These are phyloP conservation scores for Oryza rufipogon DNA, from an alignment of 176 grass and related monocot species.

Conservation along the genomic window DNA sequence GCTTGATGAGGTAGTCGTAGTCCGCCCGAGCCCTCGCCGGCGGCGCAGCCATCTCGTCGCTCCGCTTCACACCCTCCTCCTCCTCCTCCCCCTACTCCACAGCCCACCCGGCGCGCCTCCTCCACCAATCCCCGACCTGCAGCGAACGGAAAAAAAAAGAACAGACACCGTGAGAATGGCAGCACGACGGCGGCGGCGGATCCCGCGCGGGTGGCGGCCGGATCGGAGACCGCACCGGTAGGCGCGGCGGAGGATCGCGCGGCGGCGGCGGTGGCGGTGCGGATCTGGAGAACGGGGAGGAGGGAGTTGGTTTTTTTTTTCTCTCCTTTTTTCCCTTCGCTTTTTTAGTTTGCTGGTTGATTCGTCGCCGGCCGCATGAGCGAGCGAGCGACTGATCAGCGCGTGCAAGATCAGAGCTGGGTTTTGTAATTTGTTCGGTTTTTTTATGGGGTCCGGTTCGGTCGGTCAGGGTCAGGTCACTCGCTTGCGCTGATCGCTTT, in stretches of 20 bases:
- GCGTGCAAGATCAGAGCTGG: too few relatives aligned
- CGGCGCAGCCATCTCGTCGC: slow-evolving; percentile 68
- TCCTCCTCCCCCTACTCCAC: slow-evolving; percentile 32
- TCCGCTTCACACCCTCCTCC: slow-evolving; percentile 36
- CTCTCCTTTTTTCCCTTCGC: not conserved
- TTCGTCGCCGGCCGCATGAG: slow-evolving; percentile 34
- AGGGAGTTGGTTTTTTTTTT: not conserved
- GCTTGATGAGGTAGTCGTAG: slow-evolving; percentile 92
- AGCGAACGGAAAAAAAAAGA: not conserved
- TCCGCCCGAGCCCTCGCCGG: slow-evolving; percentile 85
- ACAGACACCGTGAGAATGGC: not conserved
- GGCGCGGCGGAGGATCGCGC: slow-evolving; percentile 46
- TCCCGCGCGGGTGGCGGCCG: not conserved
- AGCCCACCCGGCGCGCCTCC: slow-evolving; percentile 21
- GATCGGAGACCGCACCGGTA: slow-evolving; percentile 44
- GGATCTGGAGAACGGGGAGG: slow-evolving; percentile 45
- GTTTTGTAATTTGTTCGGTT: not conserved
- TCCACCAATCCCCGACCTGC: slow-evolving; percentile 50
- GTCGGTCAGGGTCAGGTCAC: not conserved
- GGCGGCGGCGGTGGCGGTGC: slow-evolving; percentile 41
- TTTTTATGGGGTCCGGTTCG: not conserved
- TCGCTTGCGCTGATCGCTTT: slow-evolving; percentile 7
- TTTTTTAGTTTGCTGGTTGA: slow-evolving; percentile 29
- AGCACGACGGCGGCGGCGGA: not conserved
- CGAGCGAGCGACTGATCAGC: not conserved